Evolutionary conservation across 306 rosid genomes (phyloP), one percentile per base, ranked within the genome.

Genomic region (Comarum palustre): DNA sequence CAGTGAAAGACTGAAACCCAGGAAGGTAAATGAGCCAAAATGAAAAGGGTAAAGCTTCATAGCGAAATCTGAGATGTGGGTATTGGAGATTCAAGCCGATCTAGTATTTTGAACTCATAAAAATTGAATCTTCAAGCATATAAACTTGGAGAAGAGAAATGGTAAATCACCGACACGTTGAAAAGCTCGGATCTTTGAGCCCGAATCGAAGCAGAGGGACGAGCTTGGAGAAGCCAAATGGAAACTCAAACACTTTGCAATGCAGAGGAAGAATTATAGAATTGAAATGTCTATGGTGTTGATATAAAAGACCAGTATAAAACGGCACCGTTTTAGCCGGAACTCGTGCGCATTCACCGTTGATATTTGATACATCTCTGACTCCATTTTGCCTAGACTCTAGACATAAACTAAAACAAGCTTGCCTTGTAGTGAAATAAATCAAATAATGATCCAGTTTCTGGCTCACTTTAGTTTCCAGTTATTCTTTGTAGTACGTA

Each of bases 101-200:
- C 79, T 75, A 36, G 22, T 20, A 61, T 3, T 24, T 7, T 9
- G 13, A 51, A n/a, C 14, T 46, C 29, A 22, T 47, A 34, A 76
- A 81, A 81, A 73, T 45, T 66, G 45, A 61, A 57, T 29, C 66
- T 16, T 41, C 38, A 67, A 52, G 24, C 58, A n/a, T 52, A 57
- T 20, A 10, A 47, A 31, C 63, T 20, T 16, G 32, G 6, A 39
- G 57, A 45, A 73, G 58, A 73, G 73, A 52, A 8, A 68, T 67
- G 74, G 72, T 57, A 73, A 81, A 75, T 78, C 89, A 83, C 87
- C 85, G 82, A 78, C 85, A 74, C 27, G 32, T n/a, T 46, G 22
- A 60, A 76, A 41, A 72, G 76, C 57, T 34, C 45, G 63, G 79
- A 81, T 81, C 42, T 74, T 81, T 79, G 81, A 76, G 22, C 34